Base-by-base conservation (phyloP, 2,329 filamentous ascomycete species). In the Podosphaera xanthii region DNA sequence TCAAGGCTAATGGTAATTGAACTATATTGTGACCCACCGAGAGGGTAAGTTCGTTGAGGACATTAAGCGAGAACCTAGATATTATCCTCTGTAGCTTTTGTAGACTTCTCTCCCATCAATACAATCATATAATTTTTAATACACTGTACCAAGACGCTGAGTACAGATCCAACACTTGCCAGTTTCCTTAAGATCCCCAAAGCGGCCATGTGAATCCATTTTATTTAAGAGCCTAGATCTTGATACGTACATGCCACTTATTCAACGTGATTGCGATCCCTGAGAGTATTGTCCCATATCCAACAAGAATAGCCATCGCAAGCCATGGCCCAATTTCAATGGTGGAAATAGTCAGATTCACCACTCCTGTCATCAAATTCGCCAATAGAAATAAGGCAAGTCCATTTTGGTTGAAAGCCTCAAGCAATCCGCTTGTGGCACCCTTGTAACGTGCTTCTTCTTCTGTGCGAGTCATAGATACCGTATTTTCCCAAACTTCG, bases 301-400 rank as follows among this genome's bases (percentile, higher is more conserved):
- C 79, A 31, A 87, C 71, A 63, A 98, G 70, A 40, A 96, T 81
- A 0, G 70, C 82, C 80, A 95, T 87, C 0, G 89, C 80, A 59
- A 73, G 70, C 2, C 77, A 65, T 7, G 80, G 78, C 3, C 75
- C 76, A 63, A 85, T 81, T 68, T 91, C 78, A 63, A 97, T 72
- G 2, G 92, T 98, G 46, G 84, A 83, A 59, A 97, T 71, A 3
- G 83, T 86, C 76, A 98, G 75, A 69, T 98, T 98, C 59, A 97
- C 84, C 14, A 88, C 68, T 0, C 92, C 92, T 0, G 92, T 98
- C 62, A 95, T 71, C 54, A 98, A 71, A 68, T 98, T 98, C 2
- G 92, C 90, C 44, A 90, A 67, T 60, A 98, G 71, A 68, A 98
- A 98, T 0, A 97, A 71, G 0, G 80, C 81, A 54, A 98, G 74